Base-by-base conservation (phyloP, 2,329 filamentous ascomycete species). In the Aspergillus sp. region DNA sequence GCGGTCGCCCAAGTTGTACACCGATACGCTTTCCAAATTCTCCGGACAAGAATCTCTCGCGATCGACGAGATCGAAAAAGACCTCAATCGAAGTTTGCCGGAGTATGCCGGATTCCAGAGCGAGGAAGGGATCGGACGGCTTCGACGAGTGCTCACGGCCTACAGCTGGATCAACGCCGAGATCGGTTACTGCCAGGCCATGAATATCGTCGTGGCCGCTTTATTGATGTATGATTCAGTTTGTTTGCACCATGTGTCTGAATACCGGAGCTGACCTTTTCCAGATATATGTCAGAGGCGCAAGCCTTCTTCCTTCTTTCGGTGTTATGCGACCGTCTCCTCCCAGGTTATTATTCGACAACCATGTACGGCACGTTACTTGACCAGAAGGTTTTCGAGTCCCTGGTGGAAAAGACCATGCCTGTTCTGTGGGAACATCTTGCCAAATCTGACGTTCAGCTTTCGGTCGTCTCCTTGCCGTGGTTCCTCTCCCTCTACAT, bases 161-260 rank as follows among this genome's bases (percentile, higher is more conserved):
- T 99, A 99, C 80, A 97, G 93, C 78, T 99, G 95, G 95, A 91
- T 89, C 52, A 95, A 99, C 70, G 85, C 91, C 55, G 92, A 97
- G 65, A 93, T 99, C 57, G 95, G 95, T 66, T 99, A 99, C 77
- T 99, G 95, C 75, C 95, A 99, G 78, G 95, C 95, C 63, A 99
- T 99, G 95, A 99, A 99, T 76, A 99, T 99, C 67, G 95, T 99
- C 36, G 94, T 97, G 56, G 95, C 95, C 18, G 95, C 95, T n/a
- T 81, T 99, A 59, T 84, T 99, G 68, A 99, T 99, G 82, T 88
- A 80, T 65, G 83, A 78, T 20, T 26, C 47, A 16, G n/a, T 5
- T 52, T 42, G 20, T 14, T 42, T 16, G 6, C 20, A 9, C 49
- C 14, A 42, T 6, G 18, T 11, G 4, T 36, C 16, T 31, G 20